Evolutionary conservation across 1,284 basidiomycete genomes (phyloP).

Genomic region (Tilletia setariae): DNA sequence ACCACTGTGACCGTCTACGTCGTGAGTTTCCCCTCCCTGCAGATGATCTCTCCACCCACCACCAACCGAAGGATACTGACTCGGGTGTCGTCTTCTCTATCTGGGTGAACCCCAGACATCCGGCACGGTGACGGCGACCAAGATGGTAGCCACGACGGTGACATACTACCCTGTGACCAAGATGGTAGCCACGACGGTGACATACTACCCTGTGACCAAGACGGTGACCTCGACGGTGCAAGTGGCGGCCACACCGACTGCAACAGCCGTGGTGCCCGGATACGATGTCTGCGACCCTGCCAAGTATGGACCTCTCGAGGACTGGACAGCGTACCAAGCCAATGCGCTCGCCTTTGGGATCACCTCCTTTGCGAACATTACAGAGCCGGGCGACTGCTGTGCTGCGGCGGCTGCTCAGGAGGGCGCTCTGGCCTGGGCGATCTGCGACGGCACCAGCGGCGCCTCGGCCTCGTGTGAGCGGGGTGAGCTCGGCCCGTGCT

Average conservation of each 20-base stretch:
- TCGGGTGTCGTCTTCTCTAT: too few species aligned
- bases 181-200: too few species aligned
- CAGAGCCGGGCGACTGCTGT: neutral
- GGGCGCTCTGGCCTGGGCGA: slow-evolving; percentile 5
- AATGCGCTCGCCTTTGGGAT: slow-evolving; percentile 2
- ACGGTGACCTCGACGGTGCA: neutral
- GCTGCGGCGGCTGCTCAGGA: neutral
- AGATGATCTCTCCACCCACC: too few species aligned
- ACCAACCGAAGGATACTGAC: too few species aligned
- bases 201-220: neutral
- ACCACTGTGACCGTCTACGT: neutral
- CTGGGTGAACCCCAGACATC: too few species aligned
- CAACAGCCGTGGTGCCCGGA: neutral
- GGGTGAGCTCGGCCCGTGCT: neutral
- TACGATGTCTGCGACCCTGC: slow-evolving; percentile 2
- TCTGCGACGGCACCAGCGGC: neutral
- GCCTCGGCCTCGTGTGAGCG: neutral
- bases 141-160: too few species aligned
- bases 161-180: slow-evolving; percentile 4
- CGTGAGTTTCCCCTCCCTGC: too few species aligned
- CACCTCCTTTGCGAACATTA: neutral
- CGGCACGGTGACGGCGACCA: too few species aligned
- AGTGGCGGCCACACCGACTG: neutral
- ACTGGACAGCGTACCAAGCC: slow-evolving; percentile 12
- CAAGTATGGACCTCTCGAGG: neutral